Conservation (phyloP, 106 monocot species). For the Iris macrosiphon region DNA sequence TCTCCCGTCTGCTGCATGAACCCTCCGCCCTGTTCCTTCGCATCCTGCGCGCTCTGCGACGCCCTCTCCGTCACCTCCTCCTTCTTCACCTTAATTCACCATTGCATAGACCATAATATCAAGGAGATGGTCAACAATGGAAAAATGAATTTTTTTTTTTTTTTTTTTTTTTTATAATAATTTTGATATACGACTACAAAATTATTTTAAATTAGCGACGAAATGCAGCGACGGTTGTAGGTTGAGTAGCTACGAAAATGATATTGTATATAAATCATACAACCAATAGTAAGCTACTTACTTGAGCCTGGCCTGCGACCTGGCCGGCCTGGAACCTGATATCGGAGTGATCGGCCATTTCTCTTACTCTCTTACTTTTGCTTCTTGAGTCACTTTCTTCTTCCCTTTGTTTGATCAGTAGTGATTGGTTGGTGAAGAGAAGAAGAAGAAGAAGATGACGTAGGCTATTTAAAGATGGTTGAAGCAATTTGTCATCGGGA, state of each 20-base stretch:
- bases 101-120: not conserved
- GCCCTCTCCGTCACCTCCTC: constrained; percentile 12
- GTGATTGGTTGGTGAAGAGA: not conserved
- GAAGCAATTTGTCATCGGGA: too few relatives aligned
- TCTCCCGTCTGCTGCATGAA: constrained; percentile 18
- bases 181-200: too few relatives aligned
- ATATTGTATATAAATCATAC: too few relatives aligned
- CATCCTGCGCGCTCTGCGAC: not conserved
- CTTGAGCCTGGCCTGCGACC: constrained; percentile 33
- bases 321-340: constrained; percentile 26
- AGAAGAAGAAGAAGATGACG: too few relatives aligned
- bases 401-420: not conserved
- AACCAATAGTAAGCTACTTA: too few relatives aligned
- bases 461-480: too few relatives aligned
- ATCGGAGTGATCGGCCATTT: constrained; percentile 17
- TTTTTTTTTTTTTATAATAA: too few relatives aligned
- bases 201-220: too few relatives aligned
- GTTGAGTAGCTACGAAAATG: too few relatives aligned
- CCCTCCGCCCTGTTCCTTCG: constrained; percentile 7
- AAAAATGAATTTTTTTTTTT: too few relatives aligned
- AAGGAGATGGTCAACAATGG: too few relatives aligned
- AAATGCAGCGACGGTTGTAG: too few relatives aligned
- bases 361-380: not conserved
- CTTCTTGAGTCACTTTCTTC: not conserved
- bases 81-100: constrained; percentile 10